phyloP scores from a whole-genome alignment of 2,329 filamentous ascomycete species.

The Atkinsonella hypoxylon region DNA sequence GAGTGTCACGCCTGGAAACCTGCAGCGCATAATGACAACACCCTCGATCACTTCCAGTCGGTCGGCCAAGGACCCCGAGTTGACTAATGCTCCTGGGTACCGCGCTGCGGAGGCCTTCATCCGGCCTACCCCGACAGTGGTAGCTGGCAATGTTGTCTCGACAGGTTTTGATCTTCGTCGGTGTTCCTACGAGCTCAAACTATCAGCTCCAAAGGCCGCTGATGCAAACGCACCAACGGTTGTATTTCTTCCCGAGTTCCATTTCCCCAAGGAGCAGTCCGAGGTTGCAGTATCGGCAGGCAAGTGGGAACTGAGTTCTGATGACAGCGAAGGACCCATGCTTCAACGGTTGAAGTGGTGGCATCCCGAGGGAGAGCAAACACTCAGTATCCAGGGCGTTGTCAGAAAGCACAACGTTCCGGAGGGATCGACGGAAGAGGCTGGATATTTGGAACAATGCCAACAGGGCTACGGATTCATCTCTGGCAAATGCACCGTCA shows the following conservation, averaged over 20 bases:
- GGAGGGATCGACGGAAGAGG: slow-evolving; percentile 54
- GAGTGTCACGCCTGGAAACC: slow-evolving; percentile 60
- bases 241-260: slow-evolving; percentile 80
- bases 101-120: slow-evolving; percentile 90
- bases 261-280: slow-evolving; percentile 69
- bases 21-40: slow-evolving; percentile 60
- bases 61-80: slow-evolving; percentile 39
- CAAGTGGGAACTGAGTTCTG: slow-evolving; percentile 74
- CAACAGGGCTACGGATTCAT: slow-evolving; percentile 35
- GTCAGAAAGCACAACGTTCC: slow-evolving; percentile 49
- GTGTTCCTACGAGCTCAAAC: slow-evolving; percentile 62
- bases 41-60: slow-evolving; percentile 51
- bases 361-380: slow-evolving; percentile 79
- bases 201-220: slow-evolving; percentile 50
- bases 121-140: slow-evolving; percentile 67
- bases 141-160: slow-evolving; percentile 56
- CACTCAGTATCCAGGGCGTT: slow-evolving; percentile 61
- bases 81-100: slow-evolving; percentile 58
- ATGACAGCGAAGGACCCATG: slow-evolving; percentile 56
- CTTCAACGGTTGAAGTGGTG: slow-evolving; percentile 82
- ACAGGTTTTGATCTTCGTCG: slow-evolving; percentile 75
- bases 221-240: slow-evolving; percentile 59
- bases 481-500: slow-evolving; percentile 36
- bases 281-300: slow-evolving; percentile 69
- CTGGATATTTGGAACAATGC: slow-evolving; percentile 66